These are phyloP conservation scores for Cladosporium sp. DNA, from an alignment of 2,329 filamentous ascomycete genomes.

Conservation along the genomic window DNA sequence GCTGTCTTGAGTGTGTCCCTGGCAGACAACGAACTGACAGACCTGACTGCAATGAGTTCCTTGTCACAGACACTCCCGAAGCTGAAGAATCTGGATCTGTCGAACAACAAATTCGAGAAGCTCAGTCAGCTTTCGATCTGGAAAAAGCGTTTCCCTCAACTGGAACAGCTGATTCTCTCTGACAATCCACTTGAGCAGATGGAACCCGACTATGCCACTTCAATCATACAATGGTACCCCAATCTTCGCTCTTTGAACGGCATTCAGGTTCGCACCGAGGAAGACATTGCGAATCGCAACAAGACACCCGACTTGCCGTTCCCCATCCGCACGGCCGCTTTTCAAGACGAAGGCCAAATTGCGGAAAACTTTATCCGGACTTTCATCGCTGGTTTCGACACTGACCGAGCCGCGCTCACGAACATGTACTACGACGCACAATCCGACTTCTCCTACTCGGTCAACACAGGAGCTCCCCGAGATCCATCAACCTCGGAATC, in stretches of 20 bases:
- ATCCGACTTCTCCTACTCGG: conserved; percentile 73
- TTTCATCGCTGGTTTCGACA: conserved; percentile 75
- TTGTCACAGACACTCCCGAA: conserved; percentile 80
- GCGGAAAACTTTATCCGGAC: conserved; percentile 73
- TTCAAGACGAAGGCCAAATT: conserved; percentile 71
- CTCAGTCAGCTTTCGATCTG: conserved; percentile 70
- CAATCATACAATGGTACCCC: conserved; percentile 80
- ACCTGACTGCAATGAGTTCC: conserved; percentile 70
- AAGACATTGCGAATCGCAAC: conserved; percentile 63
- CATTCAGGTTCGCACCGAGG: conserved; percentile 69
- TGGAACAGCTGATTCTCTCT: conserved; percentile 78
- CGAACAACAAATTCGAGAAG: conserved; percentile 73
- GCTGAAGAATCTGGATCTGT: conserved; percentile 84
- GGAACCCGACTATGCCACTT: conserved; percentile 58
- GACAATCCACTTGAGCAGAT: conserved; percentile 68
- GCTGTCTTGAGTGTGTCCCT: conserved; percentile 81
- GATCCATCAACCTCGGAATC: conserved; percentile 38
- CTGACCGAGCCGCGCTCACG: conserved; percentile 63
- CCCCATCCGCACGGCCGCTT: conserved; percentile 65
- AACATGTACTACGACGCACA: conserved; percentile 71
- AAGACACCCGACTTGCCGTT: conserved; percentile 58
- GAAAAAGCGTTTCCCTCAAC: conserved; percentile 73
- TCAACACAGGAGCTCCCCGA: conserved; percentile 64
- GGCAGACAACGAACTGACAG: conserved; percentile 74
- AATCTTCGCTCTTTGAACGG: conserved; percentile 76